Percentiles rank a stretch among this genome's conserved stretches.
Conservation (phyloP, 148 eudicot genomes). For the Heliosperma pusillum region DNA sequence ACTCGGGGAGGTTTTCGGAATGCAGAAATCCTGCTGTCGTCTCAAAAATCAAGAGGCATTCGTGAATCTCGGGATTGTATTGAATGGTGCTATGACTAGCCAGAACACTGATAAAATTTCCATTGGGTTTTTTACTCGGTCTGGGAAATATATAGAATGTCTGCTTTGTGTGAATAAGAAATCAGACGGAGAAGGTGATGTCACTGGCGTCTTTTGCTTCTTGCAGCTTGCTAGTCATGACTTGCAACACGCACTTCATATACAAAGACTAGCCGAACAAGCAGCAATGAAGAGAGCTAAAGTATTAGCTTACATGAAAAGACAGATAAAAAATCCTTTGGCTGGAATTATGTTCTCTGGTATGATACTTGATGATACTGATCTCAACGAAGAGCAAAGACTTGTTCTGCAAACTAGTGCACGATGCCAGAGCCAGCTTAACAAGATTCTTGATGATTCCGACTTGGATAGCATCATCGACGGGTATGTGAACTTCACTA, state of each 20-base stretch:
- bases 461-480: conserved; percentile 85
- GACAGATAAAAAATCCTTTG: conserved; percentile 76
- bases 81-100: conserved; percentile 70
- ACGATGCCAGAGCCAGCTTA: conserved; percentile 81
- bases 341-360: conserved; percentile 71
- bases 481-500: conserved; percentile 45
- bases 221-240: conserved; percentile 93
- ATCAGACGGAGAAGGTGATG: conserved; percentile 59
- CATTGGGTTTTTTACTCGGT: conserved; percentile 71
- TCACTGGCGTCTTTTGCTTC: conserved; percentile 85
- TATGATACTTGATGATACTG: conserved; percentile 65
- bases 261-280: conserved; percentile 76
- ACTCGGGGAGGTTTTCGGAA: conserved; percentile 84
- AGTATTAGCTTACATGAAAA: conserved; percentile 63
- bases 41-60: conserved; percentile 81
- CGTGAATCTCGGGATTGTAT: conserved; percentile 60
- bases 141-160: conserved; percentile 70
- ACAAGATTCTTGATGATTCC: conserved; percentile 76
- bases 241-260: conserved; percentile 80
- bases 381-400: conserved; percentile 61
- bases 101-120: conserved; percentile 63
- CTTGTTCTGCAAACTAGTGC: conserved; percentile 54
- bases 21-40: conserved; percentile 55
- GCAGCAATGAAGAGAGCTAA: conserved; percentile 68
- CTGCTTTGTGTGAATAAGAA: conserved; percentile 70